Percentiles rank a stretch among this genome's conserved stretches.
Evolutionary conservation across 1,284 basidiomycete genomes (phyloP).

Genomic region (Boletus sp.): DNA sequence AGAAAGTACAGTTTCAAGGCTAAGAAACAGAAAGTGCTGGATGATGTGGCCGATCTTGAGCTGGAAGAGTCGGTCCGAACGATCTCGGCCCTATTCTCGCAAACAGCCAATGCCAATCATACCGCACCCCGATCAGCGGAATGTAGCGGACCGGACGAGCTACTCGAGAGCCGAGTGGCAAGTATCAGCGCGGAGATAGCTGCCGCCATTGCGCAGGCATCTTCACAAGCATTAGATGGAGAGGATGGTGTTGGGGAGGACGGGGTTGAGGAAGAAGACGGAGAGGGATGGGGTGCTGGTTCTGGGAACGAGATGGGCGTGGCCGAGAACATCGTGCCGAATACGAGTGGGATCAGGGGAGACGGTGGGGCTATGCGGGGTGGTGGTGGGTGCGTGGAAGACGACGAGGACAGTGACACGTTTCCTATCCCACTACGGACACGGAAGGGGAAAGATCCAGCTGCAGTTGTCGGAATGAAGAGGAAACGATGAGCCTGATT

Average conservation of each 20-base stretch:
- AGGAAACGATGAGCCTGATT: conserved; percentile 49
- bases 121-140: conserved; percentile 25
- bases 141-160: conserved; percentile 35
- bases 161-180: conserved; percentile 58
- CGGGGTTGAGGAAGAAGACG: conserved; percentile 40
- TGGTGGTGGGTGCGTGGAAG: conserved; percentile 19
- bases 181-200: conserved; percentile 72
- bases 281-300: conserved; percentile 40
- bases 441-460: conserved; percentile 52
- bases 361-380: conserved; percentile 29
- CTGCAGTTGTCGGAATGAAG: conserved; percentile 48
- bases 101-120: conserved; percentile 37
- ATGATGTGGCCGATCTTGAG: conserved; percentile 46
- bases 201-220: conserved; percentile 65
- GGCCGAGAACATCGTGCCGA: conserved; percentile 48
- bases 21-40: conserved; percentile 56
- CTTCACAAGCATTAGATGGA: conserved; percentile 48
- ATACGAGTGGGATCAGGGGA: conserved; percentile 56
- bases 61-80: conserved; percentile 67
- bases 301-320: conserved; percentile 47
- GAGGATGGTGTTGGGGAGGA: conserved; percentile 44
- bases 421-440: conserved; percentile 64
- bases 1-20: conserved; percentile 75
- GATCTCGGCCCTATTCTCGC: conserved; percentile 59
- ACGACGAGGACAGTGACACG: conserved; percentile 55